These are phyloP conservation scores for Ceratocystis lukuohia DNA, from an alignment of 2,329 filamentous ascomycete genomes.

Conservation along the genomic window DNA sequence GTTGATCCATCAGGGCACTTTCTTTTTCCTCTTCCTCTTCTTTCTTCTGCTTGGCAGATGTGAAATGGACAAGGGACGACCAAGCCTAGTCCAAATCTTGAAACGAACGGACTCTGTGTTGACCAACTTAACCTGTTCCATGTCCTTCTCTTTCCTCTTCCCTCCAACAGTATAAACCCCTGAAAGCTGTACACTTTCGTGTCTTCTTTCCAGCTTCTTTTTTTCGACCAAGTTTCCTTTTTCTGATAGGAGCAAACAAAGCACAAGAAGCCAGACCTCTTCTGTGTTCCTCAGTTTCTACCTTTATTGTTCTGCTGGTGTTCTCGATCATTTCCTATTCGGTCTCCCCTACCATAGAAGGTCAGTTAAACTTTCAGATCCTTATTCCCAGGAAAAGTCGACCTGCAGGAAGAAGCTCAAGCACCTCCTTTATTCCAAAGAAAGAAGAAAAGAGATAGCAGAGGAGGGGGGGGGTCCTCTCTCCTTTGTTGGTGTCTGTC, in stretches of 20 bases:
- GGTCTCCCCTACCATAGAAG: slow-evolving; percentile 4
- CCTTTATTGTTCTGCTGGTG: background rate
- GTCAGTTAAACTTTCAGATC: slow-evolving; percentile 7
- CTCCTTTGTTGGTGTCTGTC: background rate
- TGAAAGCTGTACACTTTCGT: slow-evolving; percentile 1
- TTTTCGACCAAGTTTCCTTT: slow-evolving; percentile 1
- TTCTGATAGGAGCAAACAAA: background rate
- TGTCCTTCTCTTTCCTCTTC: background rate
- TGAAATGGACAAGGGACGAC: background rate
- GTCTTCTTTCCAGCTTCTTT: slow-evolving; percentile 4
- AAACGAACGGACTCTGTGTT: slow-evolving; percentile 1
- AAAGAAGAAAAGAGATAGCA: too few relatives aligned
- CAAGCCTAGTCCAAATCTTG: background rate
- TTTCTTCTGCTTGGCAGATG: background rate
- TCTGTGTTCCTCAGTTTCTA: background rate
- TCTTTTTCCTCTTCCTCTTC: background rate
- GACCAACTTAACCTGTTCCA: background rate
- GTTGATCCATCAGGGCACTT: background rate
- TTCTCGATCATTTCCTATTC: slow-evolving; percentile 19
- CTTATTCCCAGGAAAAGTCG: background rate
- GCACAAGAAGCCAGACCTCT: too few relatives aligned
- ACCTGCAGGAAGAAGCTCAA: background rate
- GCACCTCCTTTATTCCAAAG: background rate
- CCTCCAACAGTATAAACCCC: background rate
- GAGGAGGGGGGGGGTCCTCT: too few relatives aligned